These are phyloP conservation scores for Calonectria henricotiae DNA, from an alignment of 2,329 filamentous ascomycete genomes.

Conservation along the genomic window DNA sequence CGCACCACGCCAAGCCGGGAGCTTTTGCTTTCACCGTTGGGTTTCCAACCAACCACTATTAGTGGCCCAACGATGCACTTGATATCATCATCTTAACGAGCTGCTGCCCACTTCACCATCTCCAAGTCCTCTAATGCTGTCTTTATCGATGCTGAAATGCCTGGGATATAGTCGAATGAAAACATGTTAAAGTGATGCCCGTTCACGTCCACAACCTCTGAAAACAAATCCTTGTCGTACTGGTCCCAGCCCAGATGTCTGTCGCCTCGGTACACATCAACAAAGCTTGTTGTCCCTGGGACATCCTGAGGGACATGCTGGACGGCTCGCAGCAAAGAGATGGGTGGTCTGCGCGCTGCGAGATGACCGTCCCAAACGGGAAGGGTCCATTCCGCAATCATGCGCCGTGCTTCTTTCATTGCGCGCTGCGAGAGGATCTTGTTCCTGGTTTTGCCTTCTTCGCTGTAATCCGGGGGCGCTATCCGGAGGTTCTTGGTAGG, in stretches of 20 bases:
- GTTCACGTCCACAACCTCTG: constrained; percentile 64
- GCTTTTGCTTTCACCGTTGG: neutral
- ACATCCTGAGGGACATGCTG: constrained; percentile 58
- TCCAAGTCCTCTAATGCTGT: constrained; percentile 45
- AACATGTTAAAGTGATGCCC: constrained; percentile 71
- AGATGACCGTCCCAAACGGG: constrained; percentile 58
- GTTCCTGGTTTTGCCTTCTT: constrained; percentile 57
- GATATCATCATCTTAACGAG: neutral
- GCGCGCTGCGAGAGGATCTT: constrained; percentile 58
- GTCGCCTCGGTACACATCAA: constrained; percentile 65
- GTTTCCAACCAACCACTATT: neutral
- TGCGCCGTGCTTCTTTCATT: constrained; percentile 62
- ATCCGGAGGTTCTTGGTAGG: constrained; percentile 21
- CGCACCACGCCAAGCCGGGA: neutral
- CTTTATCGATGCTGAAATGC: constrained; percentile 52
- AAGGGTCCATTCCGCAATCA: constrained; percentile 61
- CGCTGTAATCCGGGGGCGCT: constrained; percentile 23
- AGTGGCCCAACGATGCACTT: neutral
- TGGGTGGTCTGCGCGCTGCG: constrained; percentile 57
- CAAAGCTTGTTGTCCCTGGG: constrained; percentile 49
- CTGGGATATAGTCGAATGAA: constrained; percentile 51
- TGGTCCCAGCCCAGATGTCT: constrained; percentile 66
- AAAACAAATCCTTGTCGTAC: constrained; percentile 65
- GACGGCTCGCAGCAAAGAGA: constrained; percentile 65
- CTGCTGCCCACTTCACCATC: neutral